Evolutionary conservation across 192 early-diverging fungal genomes (phyloP), one percentile per base, ranked within the genome.

Genomic region (Entomortierella parvispora): DNA sequence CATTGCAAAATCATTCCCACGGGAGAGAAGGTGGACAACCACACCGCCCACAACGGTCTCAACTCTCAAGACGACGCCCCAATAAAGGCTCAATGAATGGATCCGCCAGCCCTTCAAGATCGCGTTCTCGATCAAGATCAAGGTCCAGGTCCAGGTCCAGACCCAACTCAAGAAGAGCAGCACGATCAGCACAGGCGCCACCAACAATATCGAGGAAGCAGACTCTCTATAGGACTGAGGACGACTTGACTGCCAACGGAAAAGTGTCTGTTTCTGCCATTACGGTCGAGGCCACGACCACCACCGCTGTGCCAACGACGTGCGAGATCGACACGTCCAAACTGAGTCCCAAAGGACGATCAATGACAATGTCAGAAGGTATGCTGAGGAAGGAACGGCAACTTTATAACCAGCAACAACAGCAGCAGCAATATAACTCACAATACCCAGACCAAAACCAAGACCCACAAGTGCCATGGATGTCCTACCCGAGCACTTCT

Each of bases 91-190:
- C 42, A 11, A n/a, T 11, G 57, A 22, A 20, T 58, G 23, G 57
- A 33, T 45, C 57, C 22, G n/a, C n/a, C n/a, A n/a, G n/a, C n/a
- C 22, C 37, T 18, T 44, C 46, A 7, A 44, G 42, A 37, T 59
- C 62, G 9, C 49, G 20, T 50, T 57, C 56, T 40, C 62, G 37
- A 20, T 74, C 71, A 5, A 45, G 59, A 47, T 76, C 69, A 0
- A 26, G 29, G 29, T 28, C 62, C 2, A 32, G 57, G 14, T 54
- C 68, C 34, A 44, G 44, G 25, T 71, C 60, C 28, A 42, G 60
- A 52, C 42, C 69, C 20, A 62, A 51, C n/a, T 71, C 68, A 23
- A 37, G 43, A 11, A 48, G 59, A 31, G 56, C 65, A 32, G 54
- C 12, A 55, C 63, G 23, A 45, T 54, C 51, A 61, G 68, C 23